These are phyloP conservation scores for Mortierella claussenii DNA, from an alignment of 192 early-diverging fungal species.

Conservation along the genomic window DNA sequence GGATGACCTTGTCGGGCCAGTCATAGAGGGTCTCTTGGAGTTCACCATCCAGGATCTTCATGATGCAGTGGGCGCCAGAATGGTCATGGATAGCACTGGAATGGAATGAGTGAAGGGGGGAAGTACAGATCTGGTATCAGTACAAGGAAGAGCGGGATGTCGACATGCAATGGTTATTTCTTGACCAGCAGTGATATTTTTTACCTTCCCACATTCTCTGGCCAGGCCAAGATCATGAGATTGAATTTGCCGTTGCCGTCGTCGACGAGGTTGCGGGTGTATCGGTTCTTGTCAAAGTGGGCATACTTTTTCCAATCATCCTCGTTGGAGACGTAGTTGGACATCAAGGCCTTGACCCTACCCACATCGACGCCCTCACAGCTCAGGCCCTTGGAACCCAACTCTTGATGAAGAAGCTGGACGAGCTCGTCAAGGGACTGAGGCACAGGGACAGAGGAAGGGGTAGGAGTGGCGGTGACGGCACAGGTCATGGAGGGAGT, in stretches of 20 bases:
- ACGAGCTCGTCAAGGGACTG: slow-evolving; percentile 59
- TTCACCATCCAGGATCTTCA: slow-evolving; percentile 89
- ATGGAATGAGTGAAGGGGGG: not conserved
- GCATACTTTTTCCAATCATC: slow-evolving; percentile 83
- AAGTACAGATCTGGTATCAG: not conserved
- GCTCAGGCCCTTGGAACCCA: slow-evolving; percentile 64
- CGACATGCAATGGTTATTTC: not conserved
- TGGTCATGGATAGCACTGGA: slow-evolving; percentile 92
- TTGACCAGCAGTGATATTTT: not conserved
- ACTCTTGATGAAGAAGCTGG: slow-evolving; percentile 58
- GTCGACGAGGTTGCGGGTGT: slow-evolving; percentile 91
- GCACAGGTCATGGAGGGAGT: not conserved
- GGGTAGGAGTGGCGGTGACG: not conserved
- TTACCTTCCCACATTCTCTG: slow-evolving; percentile 68
- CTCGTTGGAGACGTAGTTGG: slow-evolving; percentile 69
- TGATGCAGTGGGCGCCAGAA: slow-evolving; percentile 87
- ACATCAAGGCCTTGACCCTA: slow-evolving; percentile 73
- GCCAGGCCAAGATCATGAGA: slow-evolving; percentile 91
- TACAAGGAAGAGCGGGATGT: no score
- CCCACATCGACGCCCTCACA: slow-evolving; percentile 65
- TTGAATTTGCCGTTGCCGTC: slow-evolving; percentile 94
- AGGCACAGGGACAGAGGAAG: slow-evolving; percentile 28
- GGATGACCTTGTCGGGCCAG: slow-evolving; percentile 67
- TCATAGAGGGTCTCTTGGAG: slow-evolving; percentile 82
- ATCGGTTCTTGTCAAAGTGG: slow-evolving; percentile 75